Evolutionary conservation across 108 stramenopile species (phyloP).

Genomic region (Nannochloropsis gaditana): DNA sequence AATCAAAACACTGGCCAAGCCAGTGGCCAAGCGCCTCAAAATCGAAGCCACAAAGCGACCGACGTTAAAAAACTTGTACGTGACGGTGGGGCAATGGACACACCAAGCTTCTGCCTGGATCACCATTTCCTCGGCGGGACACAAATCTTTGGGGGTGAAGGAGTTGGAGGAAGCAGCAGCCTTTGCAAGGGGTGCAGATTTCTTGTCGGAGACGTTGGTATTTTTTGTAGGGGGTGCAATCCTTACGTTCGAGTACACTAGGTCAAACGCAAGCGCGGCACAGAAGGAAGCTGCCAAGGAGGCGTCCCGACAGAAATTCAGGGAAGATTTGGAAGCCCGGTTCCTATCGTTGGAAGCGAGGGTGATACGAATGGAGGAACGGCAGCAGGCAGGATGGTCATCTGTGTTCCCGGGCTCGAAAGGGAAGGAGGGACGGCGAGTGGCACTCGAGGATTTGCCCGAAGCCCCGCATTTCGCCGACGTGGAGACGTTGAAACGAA

Average conservation of each 20-base stretch:
- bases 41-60: constrained; percentile 23
- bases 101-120: constrained; percentile 5
- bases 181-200: constrained; percentile 23
- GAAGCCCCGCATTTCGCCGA: neutral
- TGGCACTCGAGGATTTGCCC: neutral
- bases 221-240: constrained; percentile 22
- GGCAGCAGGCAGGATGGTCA: constrained; percentile 15
- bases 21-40: constrained; percentile 27
- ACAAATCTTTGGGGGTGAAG: constrained; percentile 22
- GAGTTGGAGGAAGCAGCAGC: neutral
- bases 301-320: neutral
- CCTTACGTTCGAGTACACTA: neutral
- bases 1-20: constrained; percentile 20
- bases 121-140: constrained; percentile 6
- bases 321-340: neutral
- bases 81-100: neutral
- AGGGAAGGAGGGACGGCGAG: neutral
- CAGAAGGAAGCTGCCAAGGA: constrained; percentile 3
- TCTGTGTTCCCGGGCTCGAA: neutral
- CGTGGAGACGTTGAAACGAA: neutral
- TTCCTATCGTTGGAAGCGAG: neutral
- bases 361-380: neutral
- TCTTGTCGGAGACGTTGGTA: neutral
- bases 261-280: neutral
- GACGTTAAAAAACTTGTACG: neutral